Evolutionary conservation across 345 rosid species (phyloP), one percentile per base, ranked within the genome.

Genomic region (Euphorbia tirucalli): DNA sequence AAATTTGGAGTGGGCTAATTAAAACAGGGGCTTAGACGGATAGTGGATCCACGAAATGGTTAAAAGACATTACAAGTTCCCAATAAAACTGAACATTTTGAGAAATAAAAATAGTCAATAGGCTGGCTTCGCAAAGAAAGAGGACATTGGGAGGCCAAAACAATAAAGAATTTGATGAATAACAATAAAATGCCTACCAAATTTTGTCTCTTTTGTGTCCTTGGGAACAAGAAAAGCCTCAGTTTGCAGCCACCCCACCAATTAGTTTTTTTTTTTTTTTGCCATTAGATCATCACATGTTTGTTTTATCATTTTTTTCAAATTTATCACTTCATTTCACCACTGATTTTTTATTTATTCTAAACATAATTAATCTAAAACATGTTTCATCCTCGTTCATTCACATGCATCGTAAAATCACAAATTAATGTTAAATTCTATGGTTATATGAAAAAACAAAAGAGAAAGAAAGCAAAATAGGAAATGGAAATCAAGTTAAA

Each of bases 131-230:
- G 69, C 73, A 72, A 74, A 71, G 50, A 31, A 3, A 71, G 77
- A 71, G 75, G 37, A 77, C 70, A 48, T 65, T 41, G 75, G 77
- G 70, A 57, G 52, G 48, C 39, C 61, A 9, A 73, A 69, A 0
- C n/a, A 21, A 60, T 52, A 50, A 80, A 66, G 18, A 52, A 74
- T 64, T 21, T n/a, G 21, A 30, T 32, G 28, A 44, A 19, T 11
- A 58, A 55, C 28, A 5, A 55, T 55, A 31, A 19, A 61, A 57
- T 13, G 63, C 50, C 70, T 60, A 59, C 37, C 3, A 52, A 32
- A 48, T 46, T 32, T 64, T 80, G 80, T 68, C 79, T 16, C 76
- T 48, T 48, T 61, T 10, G 19, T 63, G 77, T 61, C 65, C 16
- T 30, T 15, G 66, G 71, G 50, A 66, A 68, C 24, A 69, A 56